Base-by-base conservation (phyloP, 2,329 filamentous ascomycete genomes). In the Fusarium decemcellulare region DNA sequence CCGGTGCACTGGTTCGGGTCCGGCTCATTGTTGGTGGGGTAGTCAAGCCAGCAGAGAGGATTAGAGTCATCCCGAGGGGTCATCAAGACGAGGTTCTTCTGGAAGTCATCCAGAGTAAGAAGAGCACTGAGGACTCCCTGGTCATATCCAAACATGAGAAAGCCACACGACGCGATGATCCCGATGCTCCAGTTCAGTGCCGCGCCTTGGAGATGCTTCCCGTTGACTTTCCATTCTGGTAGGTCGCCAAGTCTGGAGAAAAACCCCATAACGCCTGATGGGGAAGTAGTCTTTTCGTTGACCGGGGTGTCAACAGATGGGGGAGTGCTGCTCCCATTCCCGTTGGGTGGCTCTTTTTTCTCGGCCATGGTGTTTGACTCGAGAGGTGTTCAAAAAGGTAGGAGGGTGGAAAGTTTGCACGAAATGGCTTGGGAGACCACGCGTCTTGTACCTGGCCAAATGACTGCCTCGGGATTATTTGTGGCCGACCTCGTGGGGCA, bases 111-210 rank as follows among this genome's bases (percentile, higher is more conserved):
- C 10, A 59, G 15, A 29, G 56, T 59, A 12, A 59, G 46, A 2
- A 59, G 39, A 9, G 56, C 57, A n/a, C 71, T 73, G 9, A 77
- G 58, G 1, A 77, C 76, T 10, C 75, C 74, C 50, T 76, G 74
- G 23, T 76, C 76, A 40, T 76, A 76, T 14, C 74, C 72, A 40
- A 76, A 75, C 72, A 75, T 76, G 50, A 75, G 67, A 56, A 76
- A 77, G 2, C 74, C 75, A 15, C 74, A 77, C 1, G 68, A 74
- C 2, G 74, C 75, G 50, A 77, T 76, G 59, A 74, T 63, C 3
- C 75, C 75, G 18, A 77, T 77, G 55, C 52, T 52, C 67, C 72
- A 76, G 66, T 77, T 76, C 10, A 76, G 64, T 2, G 59, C 36
- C 14, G 44, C 50, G 30, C 74, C 75, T 15, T 68, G 44, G 6